phyloP scores from a whole-genome alignment of 495 filamentous ascomycete species.

The Cercophora samala region DNA sequence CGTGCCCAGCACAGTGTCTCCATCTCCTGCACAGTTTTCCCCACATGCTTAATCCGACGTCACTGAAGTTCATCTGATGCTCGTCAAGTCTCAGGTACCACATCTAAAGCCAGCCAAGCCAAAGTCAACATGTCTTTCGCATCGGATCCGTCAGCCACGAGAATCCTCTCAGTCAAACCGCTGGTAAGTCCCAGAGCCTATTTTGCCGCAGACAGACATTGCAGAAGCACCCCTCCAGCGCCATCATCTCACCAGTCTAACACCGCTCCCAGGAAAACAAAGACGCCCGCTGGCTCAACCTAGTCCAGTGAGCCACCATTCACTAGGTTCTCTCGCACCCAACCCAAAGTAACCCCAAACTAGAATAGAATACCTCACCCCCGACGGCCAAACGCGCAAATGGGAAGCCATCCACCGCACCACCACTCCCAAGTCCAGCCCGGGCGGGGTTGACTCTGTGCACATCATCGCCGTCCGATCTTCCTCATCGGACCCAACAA shows the following conservation, averaged over 20 bases:
- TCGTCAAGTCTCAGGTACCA: neutral
- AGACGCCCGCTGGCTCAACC: slow-evolving; percentile 63
- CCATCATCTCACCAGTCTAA: neutral
- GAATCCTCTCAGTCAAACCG: neutral
- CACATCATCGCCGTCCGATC: slow-evolving; percentile 72
- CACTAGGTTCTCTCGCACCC: slow-evolving; percentile 1
- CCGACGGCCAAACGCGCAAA: slow-evolving; percentile 57
- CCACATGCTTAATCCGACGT: neutral
- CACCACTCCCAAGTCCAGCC: slow-evolving; percentile 57
- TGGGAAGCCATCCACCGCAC: slow-evolving; percentile 68
- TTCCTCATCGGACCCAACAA: slow-evolving; percentile 33
- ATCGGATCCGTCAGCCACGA: neutral
- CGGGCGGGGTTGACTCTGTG: slow-evolving; percentile 62
- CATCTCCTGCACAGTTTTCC: neutral
- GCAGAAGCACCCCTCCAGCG: no score
- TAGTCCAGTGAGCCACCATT: slow-evolving; percentile 46
- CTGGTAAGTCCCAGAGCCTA: no score
- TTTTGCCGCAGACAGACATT: no score
- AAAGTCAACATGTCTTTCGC: neutral
- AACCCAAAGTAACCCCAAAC: neutral
- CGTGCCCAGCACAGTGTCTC: neutral
- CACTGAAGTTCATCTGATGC: neutral
- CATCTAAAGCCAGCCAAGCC: neutral
- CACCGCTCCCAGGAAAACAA: slow-evolving; percentile 31
- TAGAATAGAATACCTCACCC: slow-evolving; percentile 63